A percentile compares a stretch with the other conserved stretches of the same genome.
These are phyloP conservation scores for Vitis rotundifolia DNA, from an alignment of 164 flowering plant genomes.

Conservation along the genomic window DNA sequence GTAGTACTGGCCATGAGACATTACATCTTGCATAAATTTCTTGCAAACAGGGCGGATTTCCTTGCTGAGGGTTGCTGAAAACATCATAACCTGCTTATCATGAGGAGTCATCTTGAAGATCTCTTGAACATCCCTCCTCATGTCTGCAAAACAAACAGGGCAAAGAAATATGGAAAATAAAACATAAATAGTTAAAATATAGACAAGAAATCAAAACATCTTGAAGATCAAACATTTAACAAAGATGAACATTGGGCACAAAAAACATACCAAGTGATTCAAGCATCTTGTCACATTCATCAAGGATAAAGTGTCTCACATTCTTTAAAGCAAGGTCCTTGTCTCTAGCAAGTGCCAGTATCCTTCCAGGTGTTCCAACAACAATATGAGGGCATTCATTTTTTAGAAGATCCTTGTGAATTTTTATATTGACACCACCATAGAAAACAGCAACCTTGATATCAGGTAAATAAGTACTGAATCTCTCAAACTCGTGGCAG, in stretches of 20 bases:
- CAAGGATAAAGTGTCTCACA: slow-evolving; percentile 97
- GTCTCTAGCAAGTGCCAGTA: slow-evolving; percentile 86
- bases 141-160: slow-evolving; percentile 50
- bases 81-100: slow-evolving; percentile 99
- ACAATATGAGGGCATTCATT: slow-evolving; percentile 98
- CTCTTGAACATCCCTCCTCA: slow-evolving; percentile 98
- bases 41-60: slow-evolving; percentile 99
- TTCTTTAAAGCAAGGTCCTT: slow-evolving; percentile 85
- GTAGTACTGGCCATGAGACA: slow-evolving; percentile 63
- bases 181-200: not conserved
- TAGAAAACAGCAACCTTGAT: slow-evolving; percentile 93
- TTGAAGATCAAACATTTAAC: not conserved
- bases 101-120: slow-evolving; percentile 99
- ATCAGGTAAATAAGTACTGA: slow-evolving; percentile 86
- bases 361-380: slow-evolving; percentile 98
- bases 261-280: slow-evolving; percentile 83
- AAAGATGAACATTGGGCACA: not conserved
- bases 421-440: slow-evolving; percentile 87
- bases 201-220: not conserved
- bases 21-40: slow-evolving; percentile 99
- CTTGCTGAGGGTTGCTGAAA: slow-evolving; percentile 98
- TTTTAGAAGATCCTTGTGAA: slow-evolving; percentile 84
- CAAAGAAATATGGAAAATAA: not conserved
- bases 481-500: slow-evolving; percentile 95
- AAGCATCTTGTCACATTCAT: slow-evolving; percentile 98